Evolutionary conservation across 2,329 filamentous ascomycete species (phyloP).

Genomic region (Scedosporium aurantiacum): DNA sequence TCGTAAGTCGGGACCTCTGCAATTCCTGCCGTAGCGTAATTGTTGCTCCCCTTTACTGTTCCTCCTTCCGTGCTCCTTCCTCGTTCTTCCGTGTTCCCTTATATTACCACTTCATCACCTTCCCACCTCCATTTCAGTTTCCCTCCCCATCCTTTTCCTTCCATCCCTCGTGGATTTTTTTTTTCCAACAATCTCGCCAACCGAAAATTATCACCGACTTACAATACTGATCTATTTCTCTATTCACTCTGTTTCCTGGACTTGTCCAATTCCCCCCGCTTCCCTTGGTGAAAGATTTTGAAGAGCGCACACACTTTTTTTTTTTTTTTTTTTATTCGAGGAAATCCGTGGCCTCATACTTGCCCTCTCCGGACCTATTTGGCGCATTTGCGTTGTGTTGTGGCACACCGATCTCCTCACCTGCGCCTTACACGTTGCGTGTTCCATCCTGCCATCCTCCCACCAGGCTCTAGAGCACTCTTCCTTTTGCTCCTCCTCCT

Average conservation of each 20-base stretch:
- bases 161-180: neutral
- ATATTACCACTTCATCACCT: constrained; percentile 1
- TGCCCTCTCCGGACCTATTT: neutral
- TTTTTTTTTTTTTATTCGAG: neutral
- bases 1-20: neutral
- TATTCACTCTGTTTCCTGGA: neutral
- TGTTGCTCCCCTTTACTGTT: neutral
- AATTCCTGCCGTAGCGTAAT: neutral
- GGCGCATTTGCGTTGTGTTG: neutral
- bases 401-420: neutral
- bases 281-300: neutral
- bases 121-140: neutral
- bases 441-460: too few relatives aligned
- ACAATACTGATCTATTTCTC: neutral
- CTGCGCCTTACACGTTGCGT: neutral
- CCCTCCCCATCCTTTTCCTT: neutral
- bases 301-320: neutral
- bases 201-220: neutral
- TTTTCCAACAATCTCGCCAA: neutral
- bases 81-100: neutral
- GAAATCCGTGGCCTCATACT: too few relatives aligned
- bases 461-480: neutral
- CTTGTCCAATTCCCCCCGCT: neutral
- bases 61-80: neutral
- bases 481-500: neutral